A percentile compares a stretch with the other conserved stretches of the same genome.
phyloP scores from a whole-genome alignment of 2,329 filamentous ascomycete genomes.

The Fusarium sp. region DNA sequence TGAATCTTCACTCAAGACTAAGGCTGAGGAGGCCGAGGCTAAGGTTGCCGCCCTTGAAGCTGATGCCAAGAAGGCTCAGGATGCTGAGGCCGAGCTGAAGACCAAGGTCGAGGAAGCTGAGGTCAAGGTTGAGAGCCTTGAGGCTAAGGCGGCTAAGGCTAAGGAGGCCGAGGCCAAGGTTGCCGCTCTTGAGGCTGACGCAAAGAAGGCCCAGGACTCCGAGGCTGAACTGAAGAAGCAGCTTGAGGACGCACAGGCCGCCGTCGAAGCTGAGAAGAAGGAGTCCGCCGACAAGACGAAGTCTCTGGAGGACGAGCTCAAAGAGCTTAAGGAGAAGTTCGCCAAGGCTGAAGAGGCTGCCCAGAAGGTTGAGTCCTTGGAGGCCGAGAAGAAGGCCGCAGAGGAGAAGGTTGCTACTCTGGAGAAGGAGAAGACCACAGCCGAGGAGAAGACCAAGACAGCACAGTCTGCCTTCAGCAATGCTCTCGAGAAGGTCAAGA shows the following conservation, averaged over 20 bases:
- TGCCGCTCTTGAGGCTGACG: constrained; percentile 12
- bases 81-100: constrained; percentile 22
- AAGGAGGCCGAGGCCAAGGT: constrained; percentile 20
- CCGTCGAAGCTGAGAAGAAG: constrained; percentile 30
- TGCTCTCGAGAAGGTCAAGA: constrained; percentile 23
- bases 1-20: constrained; percentile 34
- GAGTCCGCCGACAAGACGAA: constrained; percentile 35
- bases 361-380: constrained; percentile 22
- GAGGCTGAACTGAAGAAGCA: constrained; percentile 36
- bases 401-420: constrained; percentile 31
- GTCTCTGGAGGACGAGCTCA: constrained; percentile 31
- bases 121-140: constrained; percentile 10
- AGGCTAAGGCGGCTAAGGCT: constrained; percentile 7
- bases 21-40: constrained; percentile 26
- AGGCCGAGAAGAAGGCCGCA: constrained; percentile 32
- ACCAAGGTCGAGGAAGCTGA: constrained; percentile 25
- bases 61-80: constrained; percentile 20
- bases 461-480: constrained; percentile 25
- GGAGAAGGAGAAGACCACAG: constrained; percentile 27
- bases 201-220: constrained; percentile 16
- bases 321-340: constrained; percentile 38
- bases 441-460: constrained; percentile 30
- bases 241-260: constrained; percentile 37
- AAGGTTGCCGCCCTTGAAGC: constrained; percentile 19
- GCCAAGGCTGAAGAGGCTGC: constrained; percentile 27